Base-by-base conservation (phyloP, 768 basidiomycete genomes). In the Cyathus striatus region DNA sequence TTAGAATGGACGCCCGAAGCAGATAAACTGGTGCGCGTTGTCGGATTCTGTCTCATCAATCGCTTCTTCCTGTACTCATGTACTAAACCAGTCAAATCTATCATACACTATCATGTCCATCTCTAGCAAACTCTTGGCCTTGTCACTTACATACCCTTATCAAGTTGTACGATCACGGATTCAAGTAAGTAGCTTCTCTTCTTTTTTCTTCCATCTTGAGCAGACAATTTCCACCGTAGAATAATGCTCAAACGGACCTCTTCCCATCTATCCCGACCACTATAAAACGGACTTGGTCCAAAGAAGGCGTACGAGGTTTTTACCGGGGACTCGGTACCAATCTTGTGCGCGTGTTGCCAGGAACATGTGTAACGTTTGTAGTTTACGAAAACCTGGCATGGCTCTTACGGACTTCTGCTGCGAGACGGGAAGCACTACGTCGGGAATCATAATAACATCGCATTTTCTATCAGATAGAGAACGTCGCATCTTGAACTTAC, bases 281-380 rank as follows among this genome's bases (percentile, higher is more conserved):
- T 23, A 81, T 96, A 54, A 70, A 69, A 41, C 80, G 81, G 35
- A 95, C 93, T 2, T 98, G 84, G 79, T 59, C 66, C 24, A 70
- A 83, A 45, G 94, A 96, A 60, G 88, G 94, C 9, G 32, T 85
- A 13, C 66, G 70, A 37, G 95, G 91, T 1, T 98, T 98, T 60
- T 99, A 97, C 64, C 87, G 94, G 38, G 96, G 96, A 1, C 75
- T 99, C 6, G 94, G 84, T 2, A 94, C 91, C 21, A 98, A 97
- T 57, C 76, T 96, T 20, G 81, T 99, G 10, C 80, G 96, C 12
- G 94, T 99, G 38, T 74, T 98, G 13, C 96, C 96, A 0, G 96
- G 95, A 22, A 98, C 95, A 3, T 97, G 95, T 59, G 88, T 97
- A 36, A 98, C 95, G 4, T 96, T 98, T 51, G 95, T 98, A 27